A percentile compares a stretch with the other conserved stretches of the same genome.
These are phyloP conservation scores for Waitea zeae DNA, from an alignment of 1,284 basidiomycete species.

Conservation along the genomic window DNA sequence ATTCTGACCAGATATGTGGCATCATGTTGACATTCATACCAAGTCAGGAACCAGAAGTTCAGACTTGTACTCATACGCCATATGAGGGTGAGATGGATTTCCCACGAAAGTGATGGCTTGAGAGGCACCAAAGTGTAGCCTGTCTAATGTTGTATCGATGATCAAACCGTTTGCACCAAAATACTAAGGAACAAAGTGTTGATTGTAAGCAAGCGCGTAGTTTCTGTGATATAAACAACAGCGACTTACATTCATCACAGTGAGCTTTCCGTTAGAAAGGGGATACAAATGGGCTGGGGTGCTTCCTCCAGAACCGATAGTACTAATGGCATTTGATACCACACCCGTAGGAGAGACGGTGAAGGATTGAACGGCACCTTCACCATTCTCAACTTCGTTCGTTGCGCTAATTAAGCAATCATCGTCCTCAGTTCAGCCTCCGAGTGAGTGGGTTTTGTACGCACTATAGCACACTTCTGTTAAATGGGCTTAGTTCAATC, in stretches of 20 bases:
- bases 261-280: slow-evolving; percentile 37
- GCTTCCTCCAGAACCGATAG: slow-evolving; percentile 31
- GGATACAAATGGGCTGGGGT: slow-evolving; percentile 31
- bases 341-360: no score
- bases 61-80: slow-evolving; percentile 30
- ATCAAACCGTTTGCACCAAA: slow-evolving; percentile 35
- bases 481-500: slow-evolving; percentile 32
- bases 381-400: slow-evolving; percentile 31
- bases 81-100: slow-evolving; percentile 40
- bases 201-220: no score
- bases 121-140: slow-evolving; percentile 24
- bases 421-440: no score
- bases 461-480: slow-evolving; percentile 40
- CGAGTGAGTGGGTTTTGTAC: no score
- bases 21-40: no score
- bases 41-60: slow-evolving; percentile 51
- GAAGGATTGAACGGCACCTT: slow-evolving; percentile 38
- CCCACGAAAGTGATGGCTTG: slow-evolving; percentile 35
- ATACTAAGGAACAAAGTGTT: slow-evolving; percentile 21
- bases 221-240: no score
- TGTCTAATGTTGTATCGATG: slow-evolving; percentile 23
- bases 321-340: no score
- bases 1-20: slow-evolving; percentile 53
- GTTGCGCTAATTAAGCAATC: no score
- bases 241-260: slow-evolving; percentile 37